Conservation (phyloP, 2,329 filamentous ascomycete genomes). For the Ophiocordyceps camponoti-saundersi region DNA sequence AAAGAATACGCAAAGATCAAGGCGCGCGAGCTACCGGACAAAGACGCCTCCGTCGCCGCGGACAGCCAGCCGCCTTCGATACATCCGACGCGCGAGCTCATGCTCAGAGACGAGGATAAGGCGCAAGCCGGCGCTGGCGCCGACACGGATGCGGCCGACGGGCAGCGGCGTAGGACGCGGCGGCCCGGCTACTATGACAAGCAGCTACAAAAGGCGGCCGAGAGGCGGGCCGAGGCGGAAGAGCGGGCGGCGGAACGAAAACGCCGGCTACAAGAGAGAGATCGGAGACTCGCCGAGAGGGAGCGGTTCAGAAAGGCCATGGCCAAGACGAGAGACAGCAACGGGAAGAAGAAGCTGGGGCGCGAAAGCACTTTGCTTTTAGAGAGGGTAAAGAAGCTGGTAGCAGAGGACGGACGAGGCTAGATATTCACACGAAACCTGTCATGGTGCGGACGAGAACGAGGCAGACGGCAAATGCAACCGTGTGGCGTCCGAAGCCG, state of each 20-base stretch:
- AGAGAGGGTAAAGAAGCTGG: constrained; percentile 60
- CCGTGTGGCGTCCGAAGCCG: no score
- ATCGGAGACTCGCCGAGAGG: constrained; percentile 47
- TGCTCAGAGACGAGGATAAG: constrained; percentile 20
- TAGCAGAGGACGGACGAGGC: constrained; percentile 22
- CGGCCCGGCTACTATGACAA: constrained; percentile 47
- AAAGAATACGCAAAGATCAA: constrained; percentile 86
- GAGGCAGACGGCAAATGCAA: no score
- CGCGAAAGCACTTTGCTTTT: constrained; percentile 64
- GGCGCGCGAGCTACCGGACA: constrained; percentile 19
- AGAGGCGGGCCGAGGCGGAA: constrained; percentile 23
- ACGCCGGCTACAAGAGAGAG: constrained; percentile 42
- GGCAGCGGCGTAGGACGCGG: constrained; percentile 16
- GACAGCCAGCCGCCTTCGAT: constrained; percentile 9
- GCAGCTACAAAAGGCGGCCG: constrained; percentile 33
- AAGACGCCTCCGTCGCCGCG: background rate
- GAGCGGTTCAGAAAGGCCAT: constrained; percentile 48
- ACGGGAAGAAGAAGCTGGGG: constrained; percentile 65
- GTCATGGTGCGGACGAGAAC: background rate
- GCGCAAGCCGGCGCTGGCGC: constrained; percentile 13
- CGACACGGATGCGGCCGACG: constrained; percentile 8
- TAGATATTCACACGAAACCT: background rate
- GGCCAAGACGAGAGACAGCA: constrained; percentile 56
- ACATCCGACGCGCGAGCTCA: constrained; percentile 20
- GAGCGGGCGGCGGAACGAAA: constrained; percentile 22